Percentiles rank a stretch among this genome's conserved stretches.
These are phyloP conservation scores for Mallotus nudiflorus DNA, from an alignment of 345 rosid genomes.

Conservation along the genomic window DNA sequence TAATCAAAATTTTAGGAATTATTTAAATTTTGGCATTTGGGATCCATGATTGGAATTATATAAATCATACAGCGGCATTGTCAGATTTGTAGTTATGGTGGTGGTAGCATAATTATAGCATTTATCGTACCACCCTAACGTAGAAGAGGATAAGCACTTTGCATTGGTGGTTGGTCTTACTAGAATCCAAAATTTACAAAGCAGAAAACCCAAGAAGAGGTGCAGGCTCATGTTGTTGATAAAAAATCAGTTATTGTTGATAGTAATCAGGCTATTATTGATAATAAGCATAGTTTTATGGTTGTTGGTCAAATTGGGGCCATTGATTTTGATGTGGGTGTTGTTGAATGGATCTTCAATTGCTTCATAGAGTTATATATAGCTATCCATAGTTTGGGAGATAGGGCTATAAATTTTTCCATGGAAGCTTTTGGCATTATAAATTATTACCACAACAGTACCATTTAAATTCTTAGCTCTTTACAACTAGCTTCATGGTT, in stretches of 20 bases:
- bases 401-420: too few relatives aligned
- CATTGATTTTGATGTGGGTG: slow-evolving; percentile 16
- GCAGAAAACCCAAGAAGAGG: neutral
- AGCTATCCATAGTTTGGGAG: too few relatives aligned
- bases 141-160: slow-evolving; percentile 5
- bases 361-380: too few relatives aligned
- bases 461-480: too few relatives aligned
- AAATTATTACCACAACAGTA: too few relatives aligned
- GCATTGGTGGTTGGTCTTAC: neutral
- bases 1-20: neutral
- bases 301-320: neutral
- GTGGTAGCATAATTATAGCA: slow-evolving; percentile 5
- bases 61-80: too few relatives aligned
- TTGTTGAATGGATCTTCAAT: too few relatives aligned
- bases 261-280: neutral
- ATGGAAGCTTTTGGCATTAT: too few relatives aligned
- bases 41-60: neutral
- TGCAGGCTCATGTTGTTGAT: neutral
- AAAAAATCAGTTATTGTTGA: neutral
- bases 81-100: too few relatives aligned
- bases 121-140: slow-evolving; percentile 1
- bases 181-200: neutral
- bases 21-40: slow-evolving; percentile 6
- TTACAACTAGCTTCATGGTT: too few relatives aligned
- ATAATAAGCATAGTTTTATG: slow-evolving; percentile 10